Evolutionary conservation across 345 rosid species (phyloP).

Genomic region (Aurinia saxatilis): DNA sequence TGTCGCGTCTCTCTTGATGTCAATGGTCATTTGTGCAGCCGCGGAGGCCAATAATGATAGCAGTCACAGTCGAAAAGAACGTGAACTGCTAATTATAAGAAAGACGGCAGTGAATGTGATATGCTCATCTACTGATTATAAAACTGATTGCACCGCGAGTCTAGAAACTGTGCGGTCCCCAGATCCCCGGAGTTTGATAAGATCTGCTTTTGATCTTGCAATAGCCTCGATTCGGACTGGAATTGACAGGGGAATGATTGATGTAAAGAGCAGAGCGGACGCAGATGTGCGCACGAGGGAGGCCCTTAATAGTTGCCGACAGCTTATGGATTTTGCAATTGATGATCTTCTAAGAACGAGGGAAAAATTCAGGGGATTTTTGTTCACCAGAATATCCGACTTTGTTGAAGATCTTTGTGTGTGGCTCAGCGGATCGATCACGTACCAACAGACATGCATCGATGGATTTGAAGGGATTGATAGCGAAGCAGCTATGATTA

Average conservation of each 20-base stretch:
- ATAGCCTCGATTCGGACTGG: constrained; percentile 35
- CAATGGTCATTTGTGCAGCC: background rate
- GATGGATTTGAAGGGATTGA: constrained; percentile 64
- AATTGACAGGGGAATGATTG: constrained; percentile 27
- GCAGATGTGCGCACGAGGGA: constrained; percentile 48
- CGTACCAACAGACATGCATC: constrained; percentile 67
- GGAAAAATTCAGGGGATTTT: constrained; percentile 29
- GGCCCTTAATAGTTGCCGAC: constrained; percentile 49
- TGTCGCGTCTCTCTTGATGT: background rate
- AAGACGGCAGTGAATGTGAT: constrained; percentile 35
- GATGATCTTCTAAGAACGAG: constrained; percentile 49
- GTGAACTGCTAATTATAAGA: constrained; percentile 11
- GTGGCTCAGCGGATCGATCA: constrained; percentile 74
- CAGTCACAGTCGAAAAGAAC: background rate
- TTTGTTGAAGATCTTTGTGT: constrained; percentile 43
- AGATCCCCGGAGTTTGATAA: constrained; percentile 52
- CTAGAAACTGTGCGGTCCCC: constrained; percentile 32
- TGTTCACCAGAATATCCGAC: constrained; percentile 29
- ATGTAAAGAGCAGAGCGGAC: constrained; percentile 34
- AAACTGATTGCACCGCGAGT: constrained; percentile 37
- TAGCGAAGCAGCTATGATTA: constrained; percentile 29
- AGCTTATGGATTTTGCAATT: constrained; percentile 46
- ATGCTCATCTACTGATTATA: constrained; percentile 65
- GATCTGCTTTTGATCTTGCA: constrained; percentile 41
- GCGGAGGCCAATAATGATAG: background rate